phyloP scores from a whole-genome alignment of 768 basidiomycete species.

The Tylopilus vinaceipallidus region DNA sequence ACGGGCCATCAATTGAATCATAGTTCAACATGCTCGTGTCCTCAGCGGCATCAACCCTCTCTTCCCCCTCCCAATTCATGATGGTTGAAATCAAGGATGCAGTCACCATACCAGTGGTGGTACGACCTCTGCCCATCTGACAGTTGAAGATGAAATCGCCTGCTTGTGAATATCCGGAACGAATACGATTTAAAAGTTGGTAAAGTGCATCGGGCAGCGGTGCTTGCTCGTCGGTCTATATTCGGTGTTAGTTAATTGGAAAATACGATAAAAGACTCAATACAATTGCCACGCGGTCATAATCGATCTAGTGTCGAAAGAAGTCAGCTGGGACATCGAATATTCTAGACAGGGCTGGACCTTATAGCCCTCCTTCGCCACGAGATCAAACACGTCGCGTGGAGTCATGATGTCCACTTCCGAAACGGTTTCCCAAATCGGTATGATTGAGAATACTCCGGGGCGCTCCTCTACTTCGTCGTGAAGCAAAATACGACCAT shows the following conservation, averaged over 20 bases:
- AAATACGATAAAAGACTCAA: constrained; percentile 23
- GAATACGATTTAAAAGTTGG: constrained; percentile 74
- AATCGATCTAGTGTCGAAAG: constrained; percentile 59
- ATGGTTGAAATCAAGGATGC: constrained; percentile 83
- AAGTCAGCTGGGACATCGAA: constrained; percentile 3
- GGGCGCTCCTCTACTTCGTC: constrained; percentile 95
- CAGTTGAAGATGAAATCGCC: constrained; percentile 94
- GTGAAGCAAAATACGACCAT: constrained; percentile 83
- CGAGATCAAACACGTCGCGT: constrained; percentile 73
- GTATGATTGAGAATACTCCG: constrained; percentile 86
- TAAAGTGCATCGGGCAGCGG: constrained; percentile 86
- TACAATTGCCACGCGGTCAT: constrained; percentile 88
- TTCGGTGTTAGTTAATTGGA: constrained; percentile 5
- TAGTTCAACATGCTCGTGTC: constrained; percentile 44
- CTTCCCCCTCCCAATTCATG: constrained; percentile 53
- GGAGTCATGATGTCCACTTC: constrained; percentile 87
- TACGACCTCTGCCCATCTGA: constrained; percentile 90
- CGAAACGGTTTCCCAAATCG: constrained; percentile 88
- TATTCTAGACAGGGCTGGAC: constrained; percentile 24
- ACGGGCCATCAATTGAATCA: constrained; percentile 76
- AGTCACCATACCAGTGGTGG: constrained; percentile 95
- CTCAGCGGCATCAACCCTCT: constrained; percentile 37
- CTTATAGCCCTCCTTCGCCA: constrained; percentile 73
- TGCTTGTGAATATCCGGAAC: constrained; percentile 50
- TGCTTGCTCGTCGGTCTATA: constrained; percentile 95